Evolutionary conservation across 306 rosid species (phyloP).

Genomic region (Abrus precatorius): DNA sequence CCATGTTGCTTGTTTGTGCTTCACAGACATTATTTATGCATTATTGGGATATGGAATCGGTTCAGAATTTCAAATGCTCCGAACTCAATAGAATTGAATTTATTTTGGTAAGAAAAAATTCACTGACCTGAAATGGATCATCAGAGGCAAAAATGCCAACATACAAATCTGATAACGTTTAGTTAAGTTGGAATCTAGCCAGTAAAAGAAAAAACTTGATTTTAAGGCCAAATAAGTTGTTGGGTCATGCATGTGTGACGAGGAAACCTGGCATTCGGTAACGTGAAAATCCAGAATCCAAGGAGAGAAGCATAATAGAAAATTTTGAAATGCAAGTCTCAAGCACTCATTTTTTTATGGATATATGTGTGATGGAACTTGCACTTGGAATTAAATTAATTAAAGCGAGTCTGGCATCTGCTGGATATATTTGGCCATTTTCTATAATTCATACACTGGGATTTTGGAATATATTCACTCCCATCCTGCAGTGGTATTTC

Average conservation of each 20-base stretch:
- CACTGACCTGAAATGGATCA: not conserved
- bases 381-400: conserved; percentile 52
- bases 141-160: conserved; percentile 24
- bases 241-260: conserved; percentile 74
- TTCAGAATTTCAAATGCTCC: conserved; percentile 1
- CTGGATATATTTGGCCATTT: conserved; percentile 64
- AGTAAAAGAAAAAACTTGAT: conserved; percentile 28
- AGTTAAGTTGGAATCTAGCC: conserved; percentile 47
- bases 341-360: conserved; percentile 25
- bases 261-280: conserved; percentile 69
- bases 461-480: conserved; percentile 44
- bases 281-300: conserved; percentile 90
- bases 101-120: not conserved
- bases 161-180: conserved; percentile 10
- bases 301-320: conserved; percentile 59
- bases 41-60: not conserved
- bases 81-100: not conserved
- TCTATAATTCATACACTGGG: conserved; percentile 45
- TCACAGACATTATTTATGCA: not conserved
- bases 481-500: not conserved
- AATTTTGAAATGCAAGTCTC: conserved; percentile 33
- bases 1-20: conserved; percentile 33
- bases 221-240: conserved; percentile 33
- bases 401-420: conserved; percentile 63
- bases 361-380: conserved; percentile 56